Evolutionary conservation across 2,329 filamentous ascomycete genomes (phyloP).

Genomic region (Septoria linicola): DNA sequence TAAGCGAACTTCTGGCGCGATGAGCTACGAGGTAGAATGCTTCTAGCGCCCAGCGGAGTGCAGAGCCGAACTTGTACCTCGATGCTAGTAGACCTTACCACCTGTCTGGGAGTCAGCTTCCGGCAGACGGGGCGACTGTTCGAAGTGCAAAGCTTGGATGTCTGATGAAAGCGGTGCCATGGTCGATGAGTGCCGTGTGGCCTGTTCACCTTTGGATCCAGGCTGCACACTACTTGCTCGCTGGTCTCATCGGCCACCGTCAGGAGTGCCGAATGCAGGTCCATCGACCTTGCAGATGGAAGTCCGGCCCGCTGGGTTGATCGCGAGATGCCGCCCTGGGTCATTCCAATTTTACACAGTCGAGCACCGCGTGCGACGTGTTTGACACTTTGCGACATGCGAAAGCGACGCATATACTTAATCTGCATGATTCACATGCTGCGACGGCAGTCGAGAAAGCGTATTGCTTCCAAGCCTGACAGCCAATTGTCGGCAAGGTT

Average conservation of each 20-base stretch:
- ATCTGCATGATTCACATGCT: not conserved
- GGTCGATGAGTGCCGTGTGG: not conserved
- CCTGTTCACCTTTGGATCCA: not conserved
- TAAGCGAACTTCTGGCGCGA: slow-evolving; percentile 8
- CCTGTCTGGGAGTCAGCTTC: slow-evolving; percentile 5
- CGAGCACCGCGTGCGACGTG: not conserved
- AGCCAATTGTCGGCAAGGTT: not conserved
- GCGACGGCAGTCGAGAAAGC: no score
- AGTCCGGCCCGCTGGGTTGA: slow-evolving; percentile 3
- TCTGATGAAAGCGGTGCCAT: not conserved
- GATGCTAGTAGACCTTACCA: not conserved
- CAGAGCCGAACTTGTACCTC: slow-evolving; percentile 10
- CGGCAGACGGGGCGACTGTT: slow-evolving; percentile 8
- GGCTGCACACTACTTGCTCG: not conserved
- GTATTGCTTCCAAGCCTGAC: no score
- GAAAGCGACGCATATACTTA: not conserved
- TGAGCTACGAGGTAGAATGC: slow-evolving; percentile 4
- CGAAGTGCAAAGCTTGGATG: slow-evolving; percentile 7
- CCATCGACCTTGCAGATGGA: not conserved
- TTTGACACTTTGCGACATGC: not conserved
- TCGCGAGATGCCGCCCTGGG: not conserved
- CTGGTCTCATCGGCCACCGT: not conserved
- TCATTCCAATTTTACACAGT: not conserved
- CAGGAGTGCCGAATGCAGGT: slow-evolving; percentile 2
- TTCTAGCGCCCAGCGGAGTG: slow-evolving; percentile 12